Percentiles rank a stretch among this genome's conserved stretches.
Evolutionary conservation across 2,329 filamentous ascomycete genomes (phyloP).

Genomic region (Neonectria neomacrospora): DNA sequence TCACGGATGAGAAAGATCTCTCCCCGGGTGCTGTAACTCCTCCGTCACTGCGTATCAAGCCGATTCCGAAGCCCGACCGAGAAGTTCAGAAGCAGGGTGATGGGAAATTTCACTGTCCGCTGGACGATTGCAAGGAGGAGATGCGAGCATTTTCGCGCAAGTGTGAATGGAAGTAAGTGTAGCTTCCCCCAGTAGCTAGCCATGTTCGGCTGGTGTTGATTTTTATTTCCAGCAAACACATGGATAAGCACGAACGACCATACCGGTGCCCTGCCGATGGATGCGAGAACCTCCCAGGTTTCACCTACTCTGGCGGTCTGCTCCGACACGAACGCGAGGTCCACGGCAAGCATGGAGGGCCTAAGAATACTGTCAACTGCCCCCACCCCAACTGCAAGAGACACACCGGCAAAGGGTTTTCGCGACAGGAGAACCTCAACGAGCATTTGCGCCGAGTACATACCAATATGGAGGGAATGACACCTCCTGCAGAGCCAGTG

Average conservation of each 20-base stretch:
- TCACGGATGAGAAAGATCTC: constrained; percentile 50
- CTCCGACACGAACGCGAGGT: constrained; percentile 93
- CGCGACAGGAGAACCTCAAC: constrained; percentile 91
- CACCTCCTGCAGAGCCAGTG: constrained; percentile 49
- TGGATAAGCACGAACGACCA: constrained; percentile 96
- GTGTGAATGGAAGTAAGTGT: constrained; percentile 91
- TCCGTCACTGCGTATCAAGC: constrained; percentile 57
- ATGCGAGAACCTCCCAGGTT: constrained; percentile 91
- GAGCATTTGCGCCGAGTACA: constrained; percentile 95
- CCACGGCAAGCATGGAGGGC: constrained; percentile 88
- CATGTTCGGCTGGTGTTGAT: constrained; percentile 37
- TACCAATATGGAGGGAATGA: constrained; percentile 58
- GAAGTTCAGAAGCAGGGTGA: constrained; percentile 70
- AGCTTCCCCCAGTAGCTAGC: neutral
- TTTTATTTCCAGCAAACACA: constrained; percentile 78
- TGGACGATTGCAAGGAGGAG: constrained; percentile 74
- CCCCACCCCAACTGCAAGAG: constrained; percentile 90
- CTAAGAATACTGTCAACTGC: constrained; percentile 88
- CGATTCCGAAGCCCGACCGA: constrained; percentile 69
- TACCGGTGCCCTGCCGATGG: constrained; percentile 86
- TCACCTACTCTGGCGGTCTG: constrained; percentile 93
- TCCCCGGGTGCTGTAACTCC: constrained; percentile 49
- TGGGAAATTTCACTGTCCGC: constrained; percentile 82
- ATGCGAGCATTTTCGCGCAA: constrained; percentile 78
- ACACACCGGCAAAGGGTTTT: constrained; percentile 88